A percentile compares a stretch with the other conserved stretches of the same genome.
phyloP scores from a whole-genome alignment of 2,329 filamentous ascomycete species.

The Xenosphaeropsis pyriputrescens region DNA sequence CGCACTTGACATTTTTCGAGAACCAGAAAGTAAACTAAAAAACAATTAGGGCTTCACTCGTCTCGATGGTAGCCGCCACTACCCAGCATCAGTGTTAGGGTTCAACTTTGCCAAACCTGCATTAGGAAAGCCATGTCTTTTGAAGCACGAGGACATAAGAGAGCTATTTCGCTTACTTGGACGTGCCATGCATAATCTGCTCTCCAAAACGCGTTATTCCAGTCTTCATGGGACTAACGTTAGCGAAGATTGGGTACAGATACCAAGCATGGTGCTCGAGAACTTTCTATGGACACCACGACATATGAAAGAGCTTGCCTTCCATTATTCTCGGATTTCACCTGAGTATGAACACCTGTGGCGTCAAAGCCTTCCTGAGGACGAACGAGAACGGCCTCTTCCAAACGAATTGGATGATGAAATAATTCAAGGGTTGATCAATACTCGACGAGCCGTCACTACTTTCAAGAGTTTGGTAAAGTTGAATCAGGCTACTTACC shows the following conservation, averaged over 20 bases:
- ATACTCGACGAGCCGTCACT: neutral
- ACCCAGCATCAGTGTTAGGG: constrained; percentile 38
- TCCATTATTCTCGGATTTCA: constrained; percentile 27
- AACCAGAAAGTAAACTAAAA: neutral
- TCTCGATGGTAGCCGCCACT: constrained; percentile 28
- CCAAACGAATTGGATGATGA: neutral
- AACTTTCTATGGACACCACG: constrained; percentile 21
- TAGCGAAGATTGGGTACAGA: constrained; percentile 21
- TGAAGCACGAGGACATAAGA: constrained; percentile 38
- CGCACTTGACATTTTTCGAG: constrained; percentile 13
- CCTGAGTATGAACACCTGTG: constrained; percentile 19
- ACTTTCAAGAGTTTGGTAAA: neutral
- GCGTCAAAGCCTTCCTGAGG: neutral
- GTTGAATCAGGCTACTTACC: neutral
- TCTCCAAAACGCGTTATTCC: constrained; percentile 18
- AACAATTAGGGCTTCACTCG: constrained; percentile 21
- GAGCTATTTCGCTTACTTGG: constrained; percentile 27
- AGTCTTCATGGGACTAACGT: constrained; percentile 20
- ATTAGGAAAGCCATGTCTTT: constrained; percentile 31
- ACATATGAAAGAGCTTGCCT: neutral
- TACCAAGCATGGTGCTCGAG: constrained; percentile 23
- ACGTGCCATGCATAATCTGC: constrained; percentile 18
- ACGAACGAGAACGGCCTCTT: neutral
- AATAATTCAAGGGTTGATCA: neutral
- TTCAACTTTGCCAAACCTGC: constrained; percentile 38